Conservation (phyloP, 208 protist species). For the Wallacemonas rigidus region DNA sequence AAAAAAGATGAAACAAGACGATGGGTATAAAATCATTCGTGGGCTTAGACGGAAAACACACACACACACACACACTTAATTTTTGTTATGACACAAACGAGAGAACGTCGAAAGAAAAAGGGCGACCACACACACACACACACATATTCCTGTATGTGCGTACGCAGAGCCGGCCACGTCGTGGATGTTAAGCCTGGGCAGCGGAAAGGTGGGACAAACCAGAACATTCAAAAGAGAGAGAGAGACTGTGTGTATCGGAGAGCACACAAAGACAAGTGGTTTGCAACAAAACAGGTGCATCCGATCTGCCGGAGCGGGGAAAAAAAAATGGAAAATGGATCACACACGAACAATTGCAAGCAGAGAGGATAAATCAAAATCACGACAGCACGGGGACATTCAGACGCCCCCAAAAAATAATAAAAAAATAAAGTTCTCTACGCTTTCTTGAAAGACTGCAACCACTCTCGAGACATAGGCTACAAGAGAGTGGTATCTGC, state of each 20-base stretch:
- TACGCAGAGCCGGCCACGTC: no score
- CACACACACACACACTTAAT: neutral
- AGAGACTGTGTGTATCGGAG: no score
- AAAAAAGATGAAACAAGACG: neutral
- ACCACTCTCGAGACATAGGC: slow-evolving; percentile 7
- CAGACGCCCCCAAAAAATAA: neutral
- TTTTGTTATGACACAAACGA: no score
- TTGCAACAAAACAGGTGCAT: no score
- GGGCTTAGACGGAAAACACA: neutral
- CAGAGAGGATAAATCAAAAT: neutral
- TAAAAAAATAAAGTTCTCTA: slow-evolving; percentile 1
- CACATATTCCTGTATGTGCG: no score
- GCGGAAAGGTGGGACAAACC: slow-evolving; percentile 19
- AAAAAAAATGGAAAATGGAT: no score
- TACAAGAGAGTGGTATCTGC: neutral
- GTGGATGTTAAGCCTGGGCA: neutral
- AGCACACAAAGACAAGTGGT: no score
- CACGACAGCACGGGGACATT: neutral
- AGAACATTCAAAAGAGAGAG: neutral
- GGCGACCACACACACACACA: no score
- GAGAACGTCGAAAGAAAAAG: no score
- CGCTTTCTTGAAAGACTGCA: neutral
- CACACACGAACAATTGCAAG: neutral
- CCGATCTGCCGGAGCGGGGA: no score
- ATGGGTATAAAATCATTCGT: no score